Evolutionary conservation across 2,329 filamentous ascomycete genomes (phyloP), one percentile per base, ranked within the genome.

Genomic region (Diaporthe ilicicola): DNA sequence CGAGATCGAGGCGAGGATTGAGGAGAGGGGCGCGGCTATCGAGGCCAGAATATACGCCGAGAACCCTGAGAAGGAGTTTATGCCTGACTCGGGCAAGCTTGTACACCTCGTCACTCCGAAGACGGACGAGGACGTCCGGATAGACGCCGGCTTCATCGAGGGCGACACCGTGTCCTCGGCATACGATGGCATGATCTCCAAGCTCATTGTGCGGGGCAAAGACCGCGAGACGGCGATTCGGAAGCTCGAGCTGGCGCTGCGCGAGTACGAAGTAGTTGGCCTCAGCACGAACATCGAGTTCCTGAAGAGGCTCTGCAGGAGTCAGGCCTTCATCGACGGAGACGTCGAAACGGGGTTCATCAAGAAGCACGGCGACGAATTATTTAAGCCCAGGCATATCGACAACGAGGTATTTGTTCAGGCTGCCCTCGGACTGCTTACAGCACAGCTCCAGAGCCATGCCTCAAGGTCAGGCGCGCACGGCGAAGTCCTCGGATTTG

Each of bases 111-210:
- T 89, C 42, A 94, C 93, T 1, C 95, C 95, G 0, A 80, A 84
- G 61, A 84, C 88, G 7, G 88, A 90, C 46, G 87, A 92, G 0
- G 92, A 94, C 74, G 89, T 98, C 39, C 91, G 96, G 50, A 94
- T 99, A 74, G 96, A 99, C 78, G 94, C 95, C 55, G 96, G 96
- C 1, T 98, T 98, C 79, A 89, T 95, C 34, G 88, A 94, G 75
- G 96, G 96, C 32, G 95, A 97, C 79, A 94, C 94, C 73, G 93
- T 99, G 3, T 97, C 95, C 0, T 94, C 95, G 71, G 93, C 96
- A 68, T 99, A 99, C 81, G 96, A 99, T 76, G 96, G 96, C 34
- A 99, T 99, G 96, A 97, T 99, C 75, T 94, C 96, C 54, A 99
- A 99, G 83, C 88, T 99, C 66, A 99, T 99, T 76, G 94, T 98